Conservation (phyloP, 2,329 filamentous ascomycete genomes). For the Elsinoe fawcettii region DNA sequence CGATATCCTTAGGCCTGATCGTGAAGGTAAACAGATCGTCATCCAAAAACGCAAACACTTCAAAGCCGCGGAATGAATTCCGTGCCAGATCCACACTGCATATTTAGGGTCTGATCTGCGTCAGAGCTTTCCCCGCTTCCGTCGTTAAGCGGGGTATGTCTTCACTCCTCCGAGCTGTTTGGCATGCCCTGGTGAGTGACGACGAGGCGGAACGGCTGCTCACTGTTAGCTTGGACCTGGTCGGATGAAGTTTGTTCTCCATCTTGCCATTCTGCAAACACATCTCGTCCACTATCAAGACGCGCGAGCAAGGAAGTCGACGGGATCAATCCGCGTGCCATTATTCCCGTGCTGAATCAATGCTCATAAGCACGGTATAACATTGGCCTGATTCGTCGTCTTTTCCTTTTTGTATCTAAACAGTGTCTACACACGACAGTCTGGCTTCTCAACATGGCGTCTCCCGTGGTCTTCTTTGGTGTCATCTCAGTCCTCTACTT, state of each 20-base stretch:
- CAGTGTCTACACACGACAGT: no score
- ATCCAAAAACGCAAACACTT: neutral
- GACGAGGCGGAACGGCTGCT: neutral
- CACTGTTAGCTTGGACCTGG: neutral
- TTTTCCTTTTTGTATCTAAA: neutral
- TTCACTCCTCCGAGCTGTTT: neutral
- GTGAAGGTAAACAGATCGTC: neutral
- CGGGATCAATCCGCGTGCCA: neutral
- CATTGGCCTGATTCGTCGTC: neutral
- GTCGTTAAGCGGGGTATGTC: neutral
- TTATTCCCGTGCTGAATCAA: neutral
- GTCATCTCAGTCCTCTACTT: conserved; percentile 35
- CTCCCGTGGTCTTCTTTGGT: conserved; percentile 36
- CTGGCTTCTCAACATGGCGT: conserved; percentile 21
- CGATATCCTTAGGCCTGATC: neutral
- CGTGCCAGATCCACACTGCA: neutral
- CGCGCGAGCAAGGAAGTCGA: neutral
- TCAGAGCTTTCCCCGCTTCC: conserved; percentile 8
- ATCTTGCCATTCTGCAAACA: neutral
- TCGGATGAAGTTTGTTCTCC: conserved; percentile 7
- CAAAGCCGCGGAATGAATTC: neutral
- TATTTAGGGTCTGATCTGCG: neutral
- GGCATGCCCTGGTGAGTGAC: neutral
- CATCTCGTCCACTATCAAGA: neutral
- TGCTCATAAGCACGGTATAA: conserved; percentile 4